Conservation (phyloP, 371 early-diverging fungal species). For the Nematocida sp. region DNA sequence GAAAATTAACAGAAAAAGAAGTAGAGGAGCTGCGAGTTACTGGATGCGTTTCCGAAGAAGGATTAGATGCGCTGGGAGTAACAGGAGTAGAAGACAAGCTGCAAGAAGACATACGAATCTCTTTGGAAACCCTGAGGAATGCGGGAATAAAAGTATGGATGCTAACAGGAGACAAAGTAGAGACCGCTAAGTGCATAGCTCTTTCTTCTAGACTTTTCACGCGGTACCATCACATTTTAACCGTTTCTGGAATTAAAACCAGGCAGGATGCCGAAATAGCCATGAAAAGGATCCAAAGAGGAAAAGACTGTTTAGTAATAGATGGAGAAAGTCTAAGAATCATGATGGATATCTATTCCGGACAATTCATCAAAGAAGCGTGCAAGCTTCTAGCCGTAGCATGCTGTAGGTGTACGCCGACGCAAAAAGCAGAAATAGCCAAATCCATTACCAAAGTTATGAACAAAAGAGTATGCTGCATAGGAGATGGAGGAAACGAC, state of each 20-base stretch:
- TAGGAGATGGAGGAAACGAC: constrained; percentile 87
- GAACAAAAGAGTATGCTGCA: constrained; percentile 75
- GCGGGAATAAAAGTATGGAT: constrained; percentile 97
- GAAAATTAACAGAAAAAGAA: constrained; percentile 71
- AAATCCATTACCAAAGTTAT: constrained; percentile 74
- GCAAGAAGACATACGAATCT: constrained; percentile 83
- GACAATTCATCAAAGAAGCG: constrained; percentile 77
- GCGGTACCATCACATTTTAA: constrained; percentile 66
- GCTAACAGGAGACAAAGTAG: constrained; percentile 98
- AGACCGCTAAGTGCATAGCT: constrained; percentile 95
- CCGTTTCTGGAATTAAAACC: constrained; percentile 38
- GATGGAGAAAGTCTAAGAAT: constrained; percentile 85
- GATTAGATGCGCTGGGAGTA: constrained; percentile 83
- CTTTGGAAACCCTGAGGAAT: constrained; percentile 82
- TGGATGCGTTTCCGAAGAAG: constrained; percentile 71
- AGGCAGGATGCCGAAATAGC: constrained; percentile 44
- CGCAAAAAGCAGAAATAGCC: constrained; percentile 94
- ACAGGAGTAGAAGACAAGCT: constrained; percentile 98
- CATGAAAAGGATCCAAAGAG: constrained; percentile 48
- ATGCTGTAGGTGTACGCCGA: constrained; percentile 90
- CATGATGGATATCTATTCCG: constrained; percentile 72
- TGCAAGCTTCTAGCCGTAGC: constrained; percentile 79
- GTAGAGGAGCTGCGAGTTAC: constrained; percentile 48
- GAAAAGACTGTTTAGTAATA: constrained; percentile 75
- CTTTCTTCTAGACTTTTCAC: constrained; percentile 81